Conservation (phyloP, 1,284 basidiomycete species). For the Xerocomus minutiporus region DNA sequence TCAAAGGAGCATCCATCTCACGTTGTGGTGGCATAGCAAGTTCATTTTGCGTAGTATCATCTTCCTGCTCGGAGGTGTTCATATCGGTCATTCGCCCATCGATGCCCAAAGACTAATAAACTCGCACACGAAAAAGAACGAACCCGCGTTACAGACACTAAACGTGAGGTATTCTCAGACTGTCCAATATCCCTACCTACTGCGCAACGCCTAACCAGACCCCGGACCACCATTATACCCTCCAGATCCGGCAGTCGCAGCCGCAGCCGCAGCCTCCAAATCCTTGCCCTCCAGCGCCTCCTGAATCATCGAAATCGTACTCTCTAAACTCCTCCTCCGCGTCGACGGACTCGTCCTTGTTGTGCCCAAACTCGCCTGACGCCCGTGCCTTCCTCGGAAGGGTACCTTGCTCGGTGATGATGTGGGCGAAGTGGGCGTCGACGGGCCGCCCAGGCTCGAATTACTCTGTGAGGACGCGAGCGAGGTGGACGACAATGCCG, state of each 20-base stretch:
- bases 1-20: no score
- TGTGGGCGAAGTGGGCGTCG: constrained; percentile 34
- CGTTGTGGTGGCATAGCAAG: no score
- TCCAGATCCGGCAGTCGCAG: no score
- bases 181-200: background rate
- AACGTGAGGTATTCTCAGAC: background rate
- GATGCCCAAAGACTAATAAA: background rate
- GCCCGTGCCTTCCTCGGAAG: constrained; percentile 76
- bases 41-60: no score
- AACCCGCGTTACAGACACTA: background rate
- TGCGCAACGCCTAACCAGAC: background rate
- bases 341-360: constrained; percentile 96
- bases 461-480: constrained; percentile 26
- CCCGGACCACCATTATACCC: background rate
- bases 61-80: background rate
- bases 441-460: constrained; percentile 16
- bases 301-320: constrained; percentile 93
- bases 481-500: constrained; percentile 43
- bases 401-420: constrained; percentile 37
- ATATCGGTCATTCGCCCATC: background rate
- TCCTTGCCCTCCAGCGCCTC: constrained; percentile 76
- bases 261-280: constrained; percentile 12
- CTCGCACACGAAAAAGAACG: background rate
- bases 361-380: constrained; percentile 90
- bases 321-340: constrained; percentile 88